Evolutionary conservation across 805 yeast species (phyloP), one percentile per base, ranked within the genome.

Genomic region (Starmerella floricola): DNA sequence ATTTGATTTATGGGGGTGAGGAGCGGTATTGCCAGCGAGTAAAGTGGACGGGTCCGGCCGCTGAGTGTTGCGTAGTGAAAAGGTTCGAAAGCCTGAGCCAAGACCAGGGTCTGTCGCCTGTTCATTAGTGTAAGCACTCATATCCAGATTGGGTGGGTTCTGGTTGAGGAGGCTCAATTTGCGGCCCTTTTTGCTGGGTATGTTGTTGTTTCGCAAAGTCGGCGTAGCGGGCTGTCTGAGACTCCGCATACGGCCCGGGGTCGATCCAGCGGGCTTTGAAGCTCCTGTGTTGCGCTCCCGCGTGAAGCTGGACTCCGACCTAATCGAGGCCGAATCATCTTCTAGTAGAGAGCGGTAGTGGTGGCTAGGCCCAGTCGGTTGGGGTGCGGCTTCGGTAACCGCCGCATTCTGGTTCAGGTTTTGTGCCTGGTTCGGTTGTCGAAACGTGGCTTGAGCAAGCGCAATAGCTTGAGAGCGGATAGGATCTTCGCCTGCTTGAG

Each of bases 281-380:
- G 26, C 26, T 23, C 10, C 26, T 23, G 26, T 8, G 10, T 36
- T 33, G 4, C 38, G 31, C 35, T 47, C 48, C 20, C 53, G 50
- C 28, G 48, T 43, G 47, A 50, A 52, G 33, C 51, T 44, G 8
- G 54, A 51, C 26, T 48, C 50, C 6, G 50, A 42, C 18, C 31
- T 34, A 27, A 49, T 23, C 23, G 48, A 39, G 6, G 49, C 48
- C 1, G 44, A 44, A 27, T 53, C 56, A 34, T 44, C 51, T 15
- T 49, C 50, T 8, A 36, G 31, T 10, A 48, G 20, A 8, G 44
- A 42, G 13, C 48, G 47, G 39, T 47, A 47, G 15, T 36, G 39
- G 36, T 46, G 50, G 20, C 26, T 23, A 10, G 35, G 35, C 30
- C 31, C 31, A 12, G 29, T 31, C 34, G 21, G 30, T 38, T 37